Base-by-base conservation (phyloP, 2,329 filamentous ascomycete genomes). In the Ophiostoma sp. region DNA sequence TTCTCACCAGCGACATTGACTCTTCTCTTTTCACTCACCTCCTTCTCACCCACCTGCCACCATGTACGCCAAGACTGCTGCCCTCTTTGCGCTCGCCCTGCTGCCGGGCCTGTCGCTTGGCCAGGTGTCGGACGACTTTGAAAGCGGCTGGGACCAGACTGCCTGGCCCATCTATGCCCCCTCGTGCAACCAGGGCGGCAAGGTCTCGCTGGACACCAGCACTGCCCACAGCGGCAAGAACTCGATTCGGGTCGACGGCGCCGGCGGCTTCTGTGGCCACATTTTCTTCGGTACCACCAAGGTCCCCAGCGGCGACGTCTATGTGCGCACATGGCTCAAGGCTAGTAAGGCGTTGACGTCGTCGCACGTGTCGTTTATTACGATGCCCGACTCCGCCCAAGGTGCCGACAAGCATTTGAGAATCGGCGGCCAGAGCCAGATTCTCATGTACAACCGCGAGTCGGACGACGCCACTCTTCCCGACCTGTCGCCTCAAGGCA, bases 371-470 rank as follows among this genome's bases (percentile, higher is more conserved):
- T 85, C 87, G 64, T 90, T 90, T 83, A 90, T 90, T 81, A 89
- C 88, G 25, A 89, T 90, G 87, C 85, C 87, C 2, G 88, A 90
- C 80, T 82, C 87, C 0, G 83, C 86, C 1, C 87, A 87, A 74
- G 87, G 85, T 74, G 79, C 80, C 61, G 85, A 85, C 71, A 90
- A 90, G 80, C 87, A 90, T 77, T 86, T 90, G 42, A 87, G 88
- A 72, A 89, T 90, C 74, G 88, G 88, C 59, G 88, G 88, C 5
- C 88, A 90, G 80, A 86, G 81, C 81, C 84, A 85, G 75, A 90
- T 90, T 78, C 80, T 90, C 45, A 90, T 90, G 88, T 90, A 87
- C 83, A 90, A 90, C 83, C 87, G 87, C 79, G 88, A 90, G 78
- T 84, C 85, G 19, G 88, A 90, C 79, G 88, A 90, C 74, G 88